These are phyloP conservation scores for Bretschneidera sinensis DNA, from an alignment of 345 rosid genomes.

Conservation along the genomic window DNA sequence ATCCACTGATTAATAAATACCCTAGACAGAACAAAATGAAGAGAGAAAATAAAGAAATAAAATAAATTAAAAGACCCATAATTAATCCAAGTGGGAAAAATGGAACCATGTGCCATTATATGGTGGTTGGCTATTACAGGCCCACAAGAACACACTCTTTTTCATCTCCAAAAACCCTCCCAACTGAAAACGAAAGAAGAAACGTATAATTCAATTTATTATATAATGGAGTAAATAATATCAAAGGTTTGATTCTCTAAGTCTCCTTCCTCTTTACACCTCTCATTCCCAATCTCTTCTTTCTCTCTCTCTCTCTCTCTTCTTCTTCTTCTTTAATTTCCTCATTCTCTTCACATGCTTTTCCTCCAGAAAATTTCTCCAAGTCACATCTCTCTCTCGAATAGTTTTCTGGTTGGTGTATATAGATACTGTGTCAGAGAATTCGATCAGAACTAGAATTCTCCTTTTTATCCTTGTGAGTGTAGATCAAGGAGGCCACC, in stretches of 20 bases:
- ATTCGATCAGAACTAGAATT: conserved; percentile 13
- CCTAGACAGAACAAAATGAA: neutral
- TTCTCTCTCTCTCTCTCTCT: conserved; percentile 1
- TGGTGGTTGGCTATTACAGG: conserved; percentile 50
- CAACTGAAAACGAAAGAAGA: conserved; percentile 20
- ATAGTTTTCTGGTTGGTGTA: conserved; percentile 11
- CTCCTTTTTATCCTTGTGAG: conserved; percentile 21
- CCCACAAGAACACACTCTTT: conserved; percentile 28
- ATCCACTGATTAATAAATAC: too few species aligned
- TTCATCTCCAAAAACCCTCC: conserved; percentile 16
- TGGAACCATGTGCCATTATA: conserved; percentile 68
- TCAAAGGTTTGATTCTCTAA: conserved; percentile 21
- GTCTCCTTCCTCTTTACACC: conserved; percentile 35
- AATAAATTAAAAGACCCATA: conserved; percentile 19
- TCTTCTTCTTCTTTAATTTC: neutral
- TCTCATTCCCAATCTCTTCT: conserved; percentile 30
- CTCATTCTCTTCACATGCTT: conserved; percentile 15
- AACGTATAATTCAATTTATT: conserved; percentile 15
- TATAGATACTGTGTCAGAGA: conserved; percentile 26
- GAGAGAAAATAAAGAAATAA: neutral
- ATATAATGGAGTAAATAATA: too few species aligned
- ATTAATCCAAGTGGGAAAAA: conserved; percentile 32
- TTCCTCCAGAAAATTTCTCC: conserved; percentile 16
- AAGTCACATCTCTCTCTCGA: conserved; percentile 10
- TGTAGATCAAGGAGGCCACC: conserved; percentile 21